Conservation (phyloP, 2,329 filamentous ascomycete species). For the Furcasterigmium sp. region DNA sequence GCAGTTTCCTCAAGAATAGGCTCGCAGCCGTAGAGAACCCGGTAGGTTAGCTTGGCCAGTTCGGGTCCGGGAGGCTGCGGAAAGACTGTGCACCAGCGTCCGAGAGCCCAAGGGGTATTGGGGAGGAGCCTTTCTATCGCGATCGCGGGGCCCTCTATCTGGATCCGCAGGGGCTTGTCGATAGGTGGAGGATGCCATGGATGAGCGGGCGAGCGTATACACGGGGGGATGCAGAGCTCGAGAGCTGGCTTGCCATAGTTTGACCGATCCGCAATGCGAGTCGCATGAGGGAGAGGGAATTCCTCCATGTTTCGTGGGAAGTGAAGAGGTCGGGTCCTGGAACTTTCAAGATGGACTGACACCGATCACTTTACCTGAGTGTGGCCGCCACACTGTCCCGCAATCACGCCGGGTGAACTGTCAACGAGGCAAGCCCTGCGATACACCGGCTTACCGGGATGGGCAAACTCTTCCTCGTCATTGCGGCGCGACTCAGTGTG, state of each 20-base stretch:
- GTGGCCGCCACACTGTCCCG: too few relatives aligned
- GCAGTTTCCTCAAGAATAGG: too few relatives aligned
- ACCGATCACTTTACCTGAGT: too few relatives aligned
- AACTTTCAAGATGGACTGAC: too few relatives aligned
- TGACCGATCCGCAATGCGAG: background rate
- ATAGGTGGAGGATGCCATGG: constrained; percentile 9
- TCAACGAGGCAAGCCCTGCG: too few relatives aligned
- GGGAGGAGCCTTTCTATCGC: constrained; percentile 13
- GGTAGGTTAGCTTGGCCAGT: constrained; percentile 11
- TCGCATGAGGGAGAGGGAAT: background rate
- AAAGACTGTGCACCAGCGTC: background rate
- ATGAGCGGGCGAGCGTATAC: constrained; percentile 10
- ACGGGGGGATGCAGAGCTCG: constrained; percentile 13
- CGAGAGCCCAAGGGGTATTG: constrained; percentile 7
- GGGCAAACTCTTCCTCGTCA: too few relatives aligned
- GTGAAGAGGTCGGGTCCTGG: too few relatives aligned
- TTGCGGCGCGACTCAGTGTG: too few relatives aligned
- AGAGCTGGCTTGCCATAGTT: constrained; percentile 3
- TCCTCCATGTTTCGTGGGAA: too few relatives aligned
- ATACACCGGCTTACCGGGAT: too few relatives aligned
- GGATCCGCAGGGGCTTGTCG: constrained; percentile 12
- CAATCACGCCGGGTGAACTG: too few relatives aligned
- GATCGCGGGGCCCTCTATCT: constrained; percentile 14
- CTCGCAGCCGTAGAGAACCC: constrained; percentile 8
- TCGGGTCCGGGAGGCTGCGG: constrained; percentile 9